Evolutionary conservation across 1,284 basidiomycete species (phyloP), one percentile per base, ranked within the genome.

Genomic region (Irpex rosettiformis): DNA sequence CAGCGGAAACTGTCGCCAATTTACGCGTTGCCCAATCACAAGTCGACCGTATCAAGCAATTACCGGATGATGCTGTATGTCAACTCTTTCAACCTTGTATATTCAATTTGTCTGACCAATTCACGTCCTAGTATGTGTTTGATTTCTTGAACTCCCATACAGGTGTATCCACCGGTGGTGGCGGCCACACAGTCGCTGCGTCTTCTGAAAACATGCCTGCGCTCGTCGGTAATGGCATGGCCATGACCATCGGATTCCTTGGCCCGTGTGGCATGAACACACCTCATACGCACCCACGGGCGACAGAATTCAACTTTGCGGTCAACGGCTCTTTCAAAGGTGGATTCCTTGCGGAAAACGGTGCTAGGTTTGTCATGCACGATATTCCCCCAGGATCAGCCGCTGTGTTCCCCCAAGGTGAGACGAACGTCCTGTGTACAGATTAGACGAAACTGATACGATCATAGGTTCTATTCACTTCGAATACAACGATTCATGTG

Each of bases 241-340:
- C 64, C 2, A 67, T 67, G 64, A 59, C 61, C 24, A 54, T 67
- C 21, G 64, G 62, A 16, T 63, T 64, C 60, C 59, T 67, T 18
- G 62, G 62, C 11, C 64, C 69, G 11, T 72, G 71, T 60, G 67
- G 65, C 30, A 60, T 69, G 55, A 71, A 71, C 62, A 70, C 66
- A 2, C 71, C 71, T 3, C 71, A 72, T 62, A 68, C 60, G 28
- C 70, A 72, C 55, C 71, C 70, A 4, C 67, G 70, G 13, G 70
- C 70, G 3, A 71, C 71, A 10, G 70, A 72, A 59, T 66, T 72
- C 61, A 65, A 67, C 51, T 64, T 66, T 60, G 62, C 62, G 43
- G 58, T 71, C 43, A 70, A 70, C 59, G 65, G 65, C 21, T 66
- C 66, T 11, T 6, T 70, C 28, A 59, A 61, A 21, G 64, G 66